Conservation (phyloP, 106 monocot genomes). For the Phalaenopsis aphrodite region DNA sequence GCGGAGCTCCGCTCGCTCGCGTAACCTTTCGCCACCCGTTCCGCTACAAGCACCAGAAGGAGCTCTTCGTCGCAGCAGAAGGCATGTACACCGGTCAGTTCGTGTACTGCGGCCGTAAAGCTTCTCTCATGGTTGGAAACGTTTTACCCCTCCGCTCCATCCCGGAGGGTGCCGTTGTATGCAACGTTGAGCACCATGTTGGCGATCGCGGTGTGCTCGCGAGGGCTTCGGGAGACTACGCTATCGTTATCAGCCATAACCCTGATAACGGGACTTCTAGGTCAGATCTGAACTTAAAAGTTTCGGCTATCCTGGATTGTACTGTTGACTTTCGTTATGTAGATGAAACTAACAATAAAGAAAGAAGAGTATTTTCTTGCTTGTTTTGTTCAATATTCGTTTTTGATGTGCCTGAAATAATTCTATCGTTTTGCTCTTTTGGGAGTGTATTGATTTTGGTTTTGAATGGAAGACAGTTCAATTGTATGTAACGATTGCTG, state of each 20-base stretch:
- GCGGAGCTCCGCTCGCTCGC: constrained; percentile 36
- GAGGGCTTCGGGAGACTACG: constrained; percentile 39
- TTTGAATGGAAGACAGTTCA: neutral
- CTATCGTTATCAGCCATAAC: constrained; percentile 49
- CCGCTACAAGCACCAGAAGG: constrained; percentile 53
- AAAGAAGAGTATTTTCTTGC: neutral
- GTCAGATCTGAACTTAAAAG: constrained; percentile 1
- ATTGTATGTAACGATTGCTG: neutral
- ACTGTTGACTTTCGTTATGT: neutral
- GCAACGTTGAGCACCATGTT: constrained; percentile 36
- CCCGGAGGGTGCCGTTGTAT: constrained; percentile 34
- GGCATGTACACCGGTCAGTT: constrained; percentile 58
- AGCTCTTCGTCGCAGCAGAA: constrained; percentile 52
- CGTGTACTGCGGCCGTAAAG: constrained; percentile 50
- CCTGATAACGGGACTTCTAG: constrained; percentile 42
- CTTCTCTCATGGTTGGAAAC: constrained; percentile 47
- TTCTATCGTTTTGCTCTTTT: neutral
- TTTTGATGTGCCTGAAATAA: neutral
- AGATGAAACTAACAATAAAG: neutral
- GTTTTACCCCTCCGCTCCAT: constrained; percentile 33
- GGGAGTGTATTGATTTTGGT: no score
- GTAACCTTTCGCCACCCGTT: constrained; percentile 44
- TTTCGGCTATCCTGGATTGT: neutral
- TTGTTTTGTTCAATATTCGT: neutral
- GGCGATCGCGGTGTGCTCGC: constrained; percentile 39